A percentile compares a stretch with the other conserved stretches of the same genome.
Conservation (phyloP, 495 filamentous ascomycete genomes). For the Filosporella fistucella region DNA sequence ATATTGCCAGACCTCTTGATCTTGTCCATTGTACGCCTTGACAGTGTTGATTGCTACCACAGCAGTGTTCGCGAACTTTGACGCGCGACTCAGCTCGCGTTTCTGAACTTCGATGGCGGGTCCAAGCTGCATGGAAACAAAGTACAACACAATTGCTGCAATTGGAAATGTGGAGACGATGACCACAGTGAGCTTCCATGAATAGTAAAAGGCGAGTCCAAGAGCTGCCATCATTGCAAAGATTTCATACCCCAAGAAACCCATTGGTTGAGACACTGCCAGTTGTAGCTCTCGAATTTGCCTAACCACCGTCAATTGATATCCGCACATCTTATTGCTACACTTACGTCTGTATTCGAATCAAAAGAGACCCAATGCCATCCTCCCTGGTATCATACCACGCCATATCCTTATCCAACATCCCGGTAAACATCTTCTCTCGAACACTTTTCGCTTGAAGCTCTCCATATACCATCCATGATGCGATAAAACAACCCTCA, state of each 20-base stretch:
- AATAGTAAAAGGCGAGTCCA: slow-evolving; percentile 66
- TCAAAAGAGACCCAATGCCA: slow-evolving; percentile 68
- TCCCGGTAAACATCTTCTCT: slow-evolving; percentile 55
- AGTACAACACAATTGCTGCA: slow-evolving; percentile 46
- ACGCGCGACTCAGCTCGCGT: slow-evolving; percentile 60
- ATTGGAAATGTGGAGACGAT: slow-evolving; percentile 72
- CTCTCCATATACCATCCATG: slow-evolving; percentile 77
- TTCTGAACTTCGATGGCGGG: slow-evolving; percentile 66
- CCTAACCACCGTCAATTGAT: slow-evolving; percentile 35
- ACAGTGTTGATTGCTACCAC: slow-evolving; percentile 77
- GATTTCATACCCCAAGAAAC: slow-evolving; percentile 57
- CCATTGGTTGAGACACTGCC: slow-evolving; percentile 74
- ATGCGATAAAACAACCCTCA: slow-evolving; percentile 56
- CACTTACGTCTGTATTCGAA: slow-evolving; percentile 68
- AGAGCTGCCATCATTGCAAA: slow-evolving; percentile 60
- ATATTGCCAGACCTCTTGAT: slow-evolving; percentile 65
- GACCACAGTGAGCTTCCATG: slow-evolving; percentile 83
- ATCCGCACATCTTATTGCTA: neutral
- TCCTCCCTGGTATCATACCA: slow-evolving; percentile 78
- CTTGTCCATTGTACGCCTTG: slow-evolving; percentile 79
- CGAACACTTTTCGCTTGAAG: slow-evolving; percentile 67
- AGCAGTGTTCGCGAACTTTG: slow-evolving; percentile 66
- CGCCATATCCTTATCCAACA: slow-evolving; percentile 67
- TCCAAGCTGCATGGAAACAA: slow-evolving; percentile 57
- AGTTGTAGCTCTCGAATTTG: slow-evolving; percentile 79